Conservation (phyloP, 202 grass and related monocot genomes). For the Elaeis oleifera region DNA sequence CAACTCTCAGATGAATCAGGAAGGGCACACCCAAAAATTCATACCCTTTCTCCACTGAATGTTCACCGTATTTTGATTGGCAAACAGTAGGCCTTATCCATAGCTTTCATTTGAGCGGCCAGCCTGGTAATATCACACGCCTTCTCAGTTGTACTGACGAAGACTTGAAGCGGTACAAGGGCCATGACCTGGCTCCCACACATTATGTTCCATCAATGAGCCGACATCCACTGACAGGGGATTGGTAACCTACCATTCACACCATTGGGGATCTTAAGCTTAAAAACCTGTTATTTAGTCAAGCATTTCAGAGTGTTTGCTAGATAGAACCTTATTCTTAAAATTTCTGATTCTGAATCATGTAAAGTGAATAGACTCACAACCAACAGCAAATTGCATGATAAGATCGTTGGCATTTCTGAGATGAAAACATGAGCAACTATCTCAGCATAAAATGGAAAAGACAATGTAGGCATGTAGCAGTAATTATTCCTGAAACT, state of each 20-base stretch:
- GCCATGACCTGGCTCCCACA: slow-evolving; percentile 78
- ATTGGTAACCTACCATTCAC: slow-evolving; percentile 47
- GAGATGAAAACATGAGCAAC: no score
- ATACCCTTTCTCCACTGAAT: slow-evolving; percentile 98
- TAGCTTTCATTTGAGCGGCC: slow-evolving; percentile 71
- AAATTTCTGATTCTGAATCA: no score
- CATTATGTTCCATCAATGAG: slow-evolving; percentile 98
- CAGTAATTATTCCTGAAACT: neutral
- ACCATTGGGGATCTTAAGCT: no score
- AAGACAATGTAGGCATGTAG: neutral
- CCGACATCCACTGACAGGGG: slow-evolving; percentile 79
- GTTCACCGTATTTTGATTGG: slow-evolving; percentile 97
- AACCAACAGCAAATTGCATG: no score
- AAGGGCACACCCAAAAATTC: slow-evolving; percentile 56
- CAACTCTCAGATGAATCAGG: slow-evolving; percentile 32
- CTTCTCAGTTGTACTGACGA: slow-evolving; percentile 85
- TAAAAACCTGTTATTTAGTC: no score
- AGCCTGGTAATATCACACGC: slow-evolving; percentile 87
- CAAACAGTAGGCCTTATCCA: slow-evolving; percentile 91
- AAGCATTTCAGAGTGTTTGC: slow-evolving; percentile 3
- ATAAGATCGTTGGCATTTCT: no score
- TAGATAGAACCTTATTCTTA: neutral
- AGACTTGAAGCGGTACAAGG: slow-evolving; percentile 74
- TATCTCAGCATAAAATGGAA: no score
- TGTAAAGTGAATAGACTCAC: no score